phyloP scores from a whole-genome alignment of 139 green algal genomes.

The Chlorella sp. region DNA sequence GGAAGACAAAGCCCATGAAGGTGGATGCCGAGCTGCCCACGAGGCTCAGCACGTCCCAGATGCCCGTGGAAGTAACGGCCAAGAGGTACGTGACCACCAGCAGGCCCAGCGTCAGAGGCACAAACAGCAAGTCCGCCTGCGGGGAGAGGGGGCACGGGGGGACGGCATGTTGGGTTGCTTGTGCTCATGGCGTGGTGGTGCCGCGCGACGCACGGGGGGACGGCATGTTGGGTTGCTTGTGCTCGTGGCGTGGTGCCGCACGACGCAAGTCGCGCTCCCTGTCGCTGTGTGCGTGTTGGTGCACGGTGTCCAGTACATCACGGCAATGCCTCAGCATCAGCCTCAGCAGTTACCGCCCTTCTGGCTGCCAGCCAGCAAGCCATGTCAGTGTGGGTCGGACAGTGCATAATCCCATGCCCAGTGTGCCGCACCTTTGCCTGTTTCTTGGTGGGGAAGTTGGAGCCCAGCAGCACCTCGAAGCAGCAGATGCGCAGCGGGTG shows the following conservation, averaged over 20 bases:
- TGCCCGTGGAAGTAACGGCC: not conserved
- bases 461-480: constrained; percentile 10
- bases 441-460: not conserved
- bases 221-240: not conserved
- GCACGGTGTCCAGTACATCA: not conserved
- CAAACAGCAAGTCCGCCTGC: constrained; percentile 3
- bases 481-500: constrained; percentile 11
- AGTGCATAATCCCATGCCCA: no score
- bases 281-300: no score
- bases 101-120: constrained; percentile 8
- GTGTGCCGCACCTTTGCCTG: no score
- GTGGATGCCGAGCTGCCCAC: not conserved
- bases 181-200: not conserved
- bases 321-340: not conserved
- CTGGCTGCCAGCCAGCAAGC: not conserved
- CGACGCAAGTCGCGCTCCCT: no score
- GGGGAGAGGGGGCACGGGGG: not conserved
- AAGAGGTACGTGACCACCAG: not conserved
- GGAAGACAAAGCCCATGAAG: no score
- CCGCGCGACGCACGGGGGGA: not conserved
- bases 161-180: not conserved
- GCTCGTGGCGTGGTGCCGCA: not conserved
- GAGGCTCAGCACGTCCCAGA: constrained; percentile 8
- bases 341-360: not conserved
- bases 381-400: not conserved